phyloP scores from a whole-genome alignment of 2,329 filamentous ascomycete species.

The Cryphonectria parasitica region DNA sequence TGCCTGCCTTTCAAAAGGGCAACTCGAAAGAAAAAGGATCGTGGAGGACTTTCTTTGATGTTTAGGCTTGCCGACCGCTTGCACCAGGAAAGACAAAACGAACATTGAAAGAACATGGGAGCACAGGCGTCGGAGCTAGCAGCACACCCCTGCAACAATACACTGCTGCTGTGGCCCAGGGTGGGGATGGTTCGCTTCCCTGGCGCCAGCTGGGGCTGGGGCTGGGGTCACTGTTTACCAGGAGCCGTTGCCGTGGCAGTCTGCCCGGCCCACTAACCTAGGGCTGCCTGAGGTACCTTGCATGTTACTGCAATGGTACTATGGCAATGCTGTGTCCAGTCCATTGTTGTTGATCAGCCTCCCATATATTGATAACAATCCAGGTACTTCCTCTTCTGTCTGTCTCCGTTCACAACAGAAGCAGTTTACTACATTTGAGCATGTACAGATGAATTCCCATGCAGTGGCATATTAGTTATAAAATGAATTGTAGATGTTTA shows the following conservation, averaged over 20 bases:
- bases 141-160: conserved; percentile 8
- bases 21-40: conserved; percentile 1
- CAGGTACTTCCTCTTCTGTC: too few species aligned
- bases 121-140: conserved; percentile 7
- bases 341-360: not conserved
- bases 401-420: not conserved
- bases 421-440: not conserved
- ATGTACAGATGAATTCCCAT: not conserved
- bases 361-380: not conserved
- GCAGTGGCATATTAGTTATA: not conserved
- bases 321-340: not conserved
- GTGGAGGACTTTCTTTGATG: conserved; percentile 19
- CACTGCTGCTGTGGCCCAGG: not conserved
- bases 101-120: conserved; percentile 10
- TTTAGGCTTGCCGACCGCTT: conserved; percentile 6
- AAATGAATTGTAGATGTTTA: not conserved
- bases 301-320: not conserved
- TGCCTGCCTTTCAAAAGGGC: not conserved
- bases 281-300: not conserved
- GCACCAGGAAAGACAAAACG: conserved; percentile 4
- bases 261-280: not conserved
- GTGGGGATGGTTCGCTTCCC: not conserved
- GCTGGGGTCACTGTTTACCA: not conserved
- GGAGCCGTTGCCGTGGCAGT: conserved; percentile 1
- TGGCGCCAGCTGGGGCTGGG: not conserved